These are phyloP conservation scores for Russula brevipes DNA, from an alignment of 768 basidiomycete species.

Conservation along the genomic window DNA sequence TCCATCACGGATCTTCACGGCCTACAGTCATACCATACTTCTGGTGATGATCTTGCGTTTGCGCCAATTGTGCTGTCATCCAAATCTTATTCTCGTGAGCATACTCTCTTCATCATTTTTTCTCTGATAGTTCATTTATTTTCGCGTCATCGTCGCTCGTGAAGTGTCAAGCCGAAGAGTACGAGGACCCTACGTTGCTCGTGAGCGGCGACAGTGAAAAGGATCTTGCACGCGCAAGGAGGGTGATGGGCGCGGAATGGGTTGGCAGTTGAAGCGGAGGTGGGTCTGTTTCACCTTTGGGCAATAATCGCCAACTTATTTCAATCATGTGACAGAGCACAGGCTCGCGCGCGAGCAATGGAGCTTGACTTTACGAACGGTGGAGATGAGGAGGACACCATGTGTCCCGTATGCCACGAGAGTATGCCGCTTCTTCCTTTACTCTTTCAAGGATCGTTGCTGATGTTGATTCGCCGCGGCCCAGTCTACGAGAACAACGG, in stretches of 20 bases:
- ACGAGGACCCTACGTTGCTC: slow-evolving; percentile 48
- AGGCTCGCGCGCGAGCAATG: slow-evolving; percentile 43
- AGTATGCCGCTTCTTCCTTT: slow-evolving; percentile 34
- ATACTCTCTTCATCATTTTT: background rate
- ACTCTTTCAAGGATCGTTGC: background rate
- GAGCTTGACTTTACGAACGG: slow-evolving; percentile 49
- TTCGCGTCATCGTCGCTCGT: background rate
- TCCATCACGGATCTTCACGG: background rate
- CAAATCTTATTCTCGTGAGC: slow-evolving; percentile 60
- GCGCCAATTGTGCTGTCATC: slow-evolving; percentile 69
- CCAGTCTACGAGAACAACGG: slow-evolving; percentile 49
- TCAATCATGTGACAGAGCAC: slow-evolving; percentile 35
- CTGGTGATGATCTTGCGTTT: slow-evolving; percentile 68
- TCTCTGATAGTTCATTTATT: background rate
- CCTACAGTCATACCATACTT: slow-evolving; percentile 42
- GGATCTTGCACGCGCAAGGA: slow-evolving; percentile 50
- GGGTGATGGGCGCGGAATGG: slow-evolving; percentile 43
- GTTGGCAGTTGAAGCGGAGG: slow-evolving; percentile 27
- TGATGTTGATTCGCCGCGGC: slow-evolving; percentile 23
- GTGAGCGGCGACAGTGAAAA: slow-evolving; percentile 46
- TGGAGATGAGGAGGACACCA: slow-evolving; percentile 41
- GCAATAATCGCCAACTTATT: slow-evolving; percentile 29
- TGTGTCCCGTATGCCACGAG: slow-evolving; percentile 67
- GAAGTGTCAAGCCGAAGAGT: slow-evolving; percentile 41
- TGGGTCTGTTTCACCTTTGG: background rate